Evolutionary conservation across 352 stramenopile species (phyloP).

Genomic region (Pythium apleroticum): DNA sequence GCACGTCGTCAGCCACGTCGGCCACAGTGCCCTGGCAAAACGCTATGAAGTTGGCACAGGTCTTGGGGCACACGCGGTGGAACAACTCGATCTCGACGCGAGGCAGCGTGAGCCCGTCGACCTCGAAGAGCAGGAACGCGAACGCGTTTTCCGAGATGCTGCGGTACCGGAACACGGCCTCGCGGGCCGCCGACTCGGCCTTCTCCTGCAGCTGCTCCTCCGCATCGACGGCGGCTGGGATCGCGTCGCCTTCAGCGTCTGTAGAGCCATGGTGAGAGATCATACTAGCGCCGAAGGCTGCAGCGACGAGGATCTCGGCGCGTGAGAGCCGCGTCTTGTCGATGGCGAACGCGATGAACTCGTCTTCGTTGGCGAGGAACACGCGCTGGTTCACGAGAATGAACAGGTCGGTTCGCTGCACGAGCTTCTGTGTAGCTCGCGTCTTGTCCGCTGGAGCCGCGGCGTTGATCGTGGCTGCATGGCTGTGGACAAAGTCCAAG

Average conservation of each 20-base stretch:
- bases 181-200: conserved; percentile 41
- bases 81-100: conserved; percentile 75
- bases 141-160: conserved; percentile 55
- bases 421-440: conserved; percentile 14
- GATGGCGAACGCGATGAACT: conserved; percentile 52
- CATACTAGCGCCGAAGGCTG: conserved; percentile 40
- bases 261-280: not conserved
- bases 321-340: conserved; percentile 52
- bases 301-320: conserved; percentile 51
- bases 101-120: conserved; percentile 59
- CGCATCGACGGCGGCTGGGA: conserved; percentile 35
- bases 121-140: conserved; percentile 58
- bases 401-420: conserved; percentile 43
- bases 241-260: conserved; percentile 18
- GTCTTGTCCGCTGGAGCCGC: conserved; percentile 24
- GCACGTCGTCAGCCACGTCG: conserved; percentile 38
- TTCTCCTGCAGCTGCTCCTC: conserved; percentile 52
- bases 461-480: conserved; percentile 37
- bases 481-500: conserved; percentile 36
- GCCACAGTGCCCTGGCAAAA: conserved; percentile 61
- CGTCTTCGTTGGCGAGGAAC: conserved; percentile 60
- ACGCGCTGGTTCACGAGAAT: conserved; percentile 47
- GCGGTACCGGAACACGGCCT: conserved; percentile 43
- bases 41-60: conserved; percentile 74
- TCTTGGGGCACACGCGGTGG: conserved; percentile 54